These are phyloP conservation scores for Besnoitia besnoiti DNA, from an alignment of 169 alveolate species.

Conservation along the genomic window DNA sequence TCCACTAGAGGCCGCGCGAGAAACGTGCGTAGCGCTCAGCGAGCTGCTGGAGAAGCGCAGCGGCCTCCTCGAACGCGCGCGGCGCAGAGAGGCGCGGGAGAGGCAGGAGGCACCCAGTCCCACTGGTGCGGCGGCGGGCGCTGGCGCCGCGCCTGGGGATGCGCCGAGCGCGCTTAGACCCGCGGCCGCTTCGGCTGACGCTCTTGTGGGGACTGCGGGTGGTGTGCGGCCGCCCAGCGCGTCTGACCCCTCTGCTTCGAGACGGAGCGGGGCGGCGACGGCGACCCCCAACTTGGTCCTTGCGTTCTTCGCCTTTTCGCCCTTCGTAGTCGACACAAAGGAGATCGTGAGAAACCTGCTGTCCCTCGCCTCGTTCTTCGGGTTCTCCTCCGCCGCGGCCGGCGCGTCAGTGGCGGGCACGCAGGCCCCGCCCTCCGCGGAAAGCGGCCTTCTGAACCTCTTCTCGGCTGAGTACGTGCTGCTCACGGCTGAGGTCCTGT, in stretches of 20 bases:
- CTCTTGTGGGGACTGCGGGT: too few relatives aligned
- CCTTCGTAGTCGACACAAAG: slow-evolving; percentile 17
- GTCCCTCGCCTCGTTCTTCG: slow-evolving; percentile 24
- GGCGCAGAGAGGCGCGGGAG: background rate
- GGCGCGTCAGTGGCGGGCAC: too few relatives aligned
- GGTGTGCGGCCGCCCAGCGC: too few relatives aligned
- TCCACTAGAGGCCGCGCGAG: slow-evolving; percentile 1
- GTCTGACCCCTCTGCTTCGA: too few relatives aligned
- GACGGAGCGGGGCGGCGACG: too few relatives aligned
- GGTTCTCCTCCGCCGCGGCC: background rate
- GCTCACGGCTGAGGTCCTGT: slow-evolving; percentile 7
- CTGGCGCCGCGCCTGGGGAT: too few relatives aligned
- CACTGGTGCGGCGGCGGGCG: too few relatives aligned
- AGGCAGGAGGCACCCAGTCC: too few relatives aligned
- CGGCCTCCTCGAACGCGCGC: background rate
- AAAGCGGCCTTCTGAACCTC: background rate
- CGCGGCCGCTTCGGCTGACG: too few relatives aligned
- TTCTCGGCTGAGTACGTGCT: slow-evolving; percentile 21
- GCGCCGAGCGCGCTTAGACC: too few relatives aligned
- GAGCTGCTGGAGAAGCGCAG: slow-evolving; percentile 30
- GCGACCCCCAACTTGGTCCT: background rate
- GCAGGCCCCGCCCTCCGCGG: background rate
- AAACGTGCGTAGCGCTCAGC: background rate
- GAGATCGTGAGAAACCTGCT: slow-evolving; percentile 23
- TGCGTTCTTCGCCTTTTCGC: slow-evolving; percentile 22